Base-by-base conservation (phyloP, 768 basidiomycete species). In the Panaeolus cyanescens region DNA sequence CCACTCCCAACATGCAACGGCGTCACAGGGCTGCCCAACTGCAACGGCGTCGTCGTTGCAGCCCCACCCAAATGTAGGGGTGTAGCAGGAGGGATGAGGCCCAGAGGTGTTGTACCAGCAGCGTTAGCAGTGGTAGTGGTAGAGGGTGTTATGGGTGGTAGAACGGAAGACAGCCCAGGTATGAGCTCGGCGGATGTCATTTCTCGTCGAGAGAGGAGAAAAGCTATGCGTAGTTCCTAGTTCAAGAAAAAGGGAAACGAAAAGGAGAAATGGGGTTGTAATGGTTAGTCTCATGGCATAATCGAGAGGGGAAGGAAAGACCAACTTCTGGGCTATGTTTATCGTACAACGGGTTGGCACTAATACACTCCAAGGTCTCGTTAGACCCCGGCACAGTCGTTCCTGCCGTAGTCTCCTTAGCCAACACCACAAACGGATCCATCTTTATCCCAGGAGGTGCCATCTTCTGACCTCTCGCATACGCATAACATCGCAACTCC, bases 221-320 rank as follows among this genome's bases (percentile, higher is more conserved):
- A 80, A 0, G 83, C 83, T 50, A 85, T 64, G 45, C 83, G 83
- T 37, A 85, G 77, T 72, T 86, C 85, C 85, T 86, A 62, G 56
- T 56, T 39, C 20, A 32, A 9, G 40, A 30, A 33, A 30, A 32
- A 54, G 32, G 36, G 36, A 54, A 20, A 42, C 60, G 37, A n/a
- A n/a, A n/a, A n/a, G n/a, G n/a, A n/a, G n/a, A 25, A 25, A 25
- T n/a, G 56, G 15, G 5, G 22, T 6, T 19, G 50, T 54, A 19
- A 56, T 30, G 45, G 10, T 13, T 13, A 19, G 17, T 25, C 10
- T 30, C 15, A 61, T 32, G 33, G 45, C 22, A 25, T 32, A 50
- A 28, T 4, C 33, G 28, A n/a, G 28, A 32, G 34, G 10, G 1
- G 7, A 39, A 55, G 34, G 8, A 28, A 13, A 12, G 4, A 28